Conservation (phyloP, 805 yeast species). For the Starmerella powellii region DNA sequence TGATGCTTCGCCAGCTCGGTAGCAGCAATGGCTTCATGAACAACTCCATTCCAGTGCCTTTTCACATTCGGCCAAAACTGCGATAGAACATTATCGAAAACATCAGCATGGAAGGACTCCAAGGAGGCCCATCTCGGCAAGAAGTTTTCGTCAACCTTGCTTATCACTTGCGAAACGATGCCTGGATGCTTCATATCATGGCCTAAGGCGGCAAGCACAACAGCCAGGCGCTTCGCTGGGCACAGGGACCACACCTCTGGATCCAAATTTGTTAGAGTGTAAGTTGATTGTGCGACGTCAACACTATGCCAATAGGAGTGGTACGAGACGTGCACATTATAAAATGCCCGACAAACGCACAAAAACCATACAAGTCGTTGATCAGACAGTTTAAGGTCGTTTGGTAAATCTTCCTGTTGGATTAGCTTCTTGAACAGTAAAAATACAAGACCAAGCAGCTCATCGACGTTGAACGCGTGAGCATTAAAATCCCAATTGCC, state of each 20-base stretch:
- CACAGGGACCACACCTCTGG: constrained; percentile 2
- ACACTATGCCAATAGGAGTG: constrained; percentile 94
- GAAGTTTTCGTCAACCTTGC: constrained; percentile 48
- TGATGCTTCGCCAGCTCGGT: constrained; percentile 92
- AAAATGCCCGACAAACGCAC: constrained; percentile 60
- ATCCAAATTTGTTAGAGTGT: constrained; percentile 27
- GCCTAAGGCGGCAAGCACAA: constrained; percentile 75
- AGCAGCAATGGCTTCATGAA: constrained; percentile 40
- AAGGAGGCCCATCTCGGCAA: constrained; percentile 52
- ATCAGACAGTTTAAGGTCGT: constrained; percentile 23
- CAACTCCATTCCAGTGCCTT: constrained; percentile 9
- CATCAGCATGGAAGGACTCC: constrained; percentile 68
- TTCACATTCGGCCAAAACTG: constrained; percentile 37
- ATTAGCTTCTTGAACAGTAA: constrained; percentile 40
- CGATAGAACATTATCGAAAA: constrained; percentile 42
- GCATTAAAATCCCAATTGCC: constrained; percentile 57
- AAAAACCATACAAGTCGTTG: constrained; percentile 48
- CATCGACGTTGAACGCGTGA: constrained; percentile 51
- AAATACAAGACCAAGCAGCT: constrained; percentile 48
- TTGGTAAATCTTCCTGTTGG: constrained; percentile 17
- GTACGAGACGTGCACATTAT: constrained; percentile 76
- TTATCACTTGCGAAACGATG: constrained; percentile 65
- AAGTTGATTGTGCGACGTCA: constrained; percentile 90
- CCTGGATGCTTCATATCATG: constrained; percentile 98
- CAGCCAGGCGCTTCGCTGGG: constrained; percentile 41